These are phyloP conservation scores for Scleroderma citrinum DNA, from an alignment of 768 basidiomycete genomes.

Conservation along the genomic window DNA sequence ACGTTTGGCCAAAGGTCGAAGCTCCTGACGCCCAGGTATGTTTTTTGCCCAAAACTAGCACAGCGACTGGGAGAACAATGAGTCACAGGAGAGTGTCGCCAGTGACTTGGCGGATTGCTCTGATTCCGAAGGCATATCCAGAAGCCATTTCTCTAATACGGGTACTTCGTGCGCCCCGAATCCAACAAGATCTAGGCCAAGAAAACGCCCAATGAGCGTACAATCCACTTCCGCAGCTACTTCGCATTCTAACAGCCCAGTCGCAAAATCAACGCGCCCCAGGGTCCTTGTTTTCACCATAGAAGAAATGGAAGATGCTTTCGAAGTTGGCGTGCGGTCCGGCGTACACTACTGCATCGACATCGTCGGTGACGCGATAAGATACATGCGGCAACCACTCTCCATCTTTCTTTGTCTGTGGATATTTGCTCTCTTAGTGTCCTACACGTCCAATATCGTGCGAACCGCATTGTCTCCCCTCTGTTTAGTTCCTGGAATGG, in stretches of 20 bases:
- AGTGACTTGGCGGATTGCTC: slow-evolving; percentile 32
- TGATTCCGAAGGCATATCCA: slow-evolving; percentile 11
- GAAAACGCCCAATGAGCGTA: slow-evolving; percentile 23
- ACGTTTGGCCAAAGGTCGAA: neutral
- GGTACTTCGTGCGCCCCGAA: slow-evolving; percentile 6
- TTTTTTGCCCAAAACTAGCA: too few relatives aligned
- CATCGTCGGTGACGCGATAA: slow-evolving; percentile 41
- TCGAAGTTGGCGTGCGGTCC: slow-evolving; percentile 20
- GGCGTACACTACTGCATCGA: slow-evolving; percentile 40
- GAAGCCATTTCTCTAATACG: slow-evolving; percentile 3
- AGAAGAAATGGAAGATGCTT: slow-evolving; percentile 17
- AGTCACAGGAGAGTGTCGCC: neutral
- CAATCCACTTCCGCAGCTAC: slow-evolving; percentile 20
- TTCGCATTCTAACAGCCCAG: slow-evolving; percentile 13
- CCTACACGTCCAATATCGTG: slow-evolving; percentile 37
- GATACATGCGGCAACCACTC: slow-evolving; percentile 51
- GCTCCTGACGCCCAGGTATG: neutral
- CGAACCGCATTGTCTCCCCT: slow-evolving; percentile 48
- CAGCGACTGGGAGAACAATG: neutral
- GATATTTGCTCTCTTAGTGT: slow-evolving; percentile 42
- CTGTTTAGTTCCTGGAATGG: slow-evolving; percentile 58
- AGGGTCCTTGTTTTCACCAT: slow-evolving; percentile 25
- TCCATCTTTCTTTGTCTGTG: slow-evolving; percentile 46
- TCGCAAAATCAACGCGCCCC: slow-evolving; percentile 21
- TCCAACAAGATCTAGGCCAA: slow-evolving; percentile 16